Conservation (phyloP, 2,329 filamentous ascomycete genomes). For the Colletotrichum sp. region DNA sequence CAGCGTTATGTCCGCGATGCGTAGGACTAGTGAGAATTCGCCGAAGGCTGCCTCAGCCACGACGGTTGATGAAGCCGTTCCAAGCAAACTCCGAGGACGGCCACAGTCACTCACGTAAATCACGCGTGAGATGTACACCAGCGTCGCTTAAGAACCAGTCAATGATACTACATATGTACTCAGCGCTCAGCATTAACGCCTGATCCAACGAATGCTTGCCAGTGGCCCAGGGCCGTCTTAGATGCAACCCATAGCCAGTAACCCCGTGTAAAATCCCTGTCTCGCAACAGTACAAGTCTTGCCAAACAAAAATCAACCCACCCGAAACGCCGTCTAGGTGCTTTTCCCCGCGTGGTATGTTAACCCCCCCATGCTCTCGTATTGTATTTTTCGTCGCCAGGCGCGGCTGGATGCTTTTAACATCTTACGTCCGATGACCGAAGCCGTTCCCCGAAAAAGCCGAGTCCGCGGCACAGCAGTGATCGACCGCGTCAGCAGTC, state of each 20-base stretch:
- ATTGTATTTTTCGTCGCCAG: neutral
- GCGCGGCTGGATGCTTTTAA: neutral
- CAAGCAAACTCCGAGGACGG: neutral
- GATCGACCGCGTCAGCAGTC: slow-evolving; percentile 4
- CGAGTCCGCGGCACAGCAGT: slow-evolving; percentile 6
- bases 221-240: neutral
- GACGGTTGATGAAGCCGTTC: neutral
- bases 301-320: neutral
- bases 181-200: neutral
- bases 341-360: neutral
- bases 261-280: neutral
- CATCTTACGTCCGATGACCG: slow-evolving; percentile 12
- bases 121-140: neutral
- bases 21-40: neutral
- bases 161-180: neutral
- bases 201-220: neutral
- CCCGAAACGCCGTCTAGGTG: slow-evolving; percentile 15
- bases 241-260: neutral
- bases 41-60: neutral
- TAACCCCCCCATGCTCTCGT: neutral
- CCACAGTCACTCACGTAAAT: neutral
- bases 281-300: slow-evolving; percentile 5
- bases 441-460: neutral
- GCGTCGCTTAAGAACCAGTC: neutral
- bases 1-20: neutral